These are phyloP conservation scores for Ensete ventricosum DNA, from an alignment of 176 grass and related monocot genomes.

Conservation along the genomic window DNA sequence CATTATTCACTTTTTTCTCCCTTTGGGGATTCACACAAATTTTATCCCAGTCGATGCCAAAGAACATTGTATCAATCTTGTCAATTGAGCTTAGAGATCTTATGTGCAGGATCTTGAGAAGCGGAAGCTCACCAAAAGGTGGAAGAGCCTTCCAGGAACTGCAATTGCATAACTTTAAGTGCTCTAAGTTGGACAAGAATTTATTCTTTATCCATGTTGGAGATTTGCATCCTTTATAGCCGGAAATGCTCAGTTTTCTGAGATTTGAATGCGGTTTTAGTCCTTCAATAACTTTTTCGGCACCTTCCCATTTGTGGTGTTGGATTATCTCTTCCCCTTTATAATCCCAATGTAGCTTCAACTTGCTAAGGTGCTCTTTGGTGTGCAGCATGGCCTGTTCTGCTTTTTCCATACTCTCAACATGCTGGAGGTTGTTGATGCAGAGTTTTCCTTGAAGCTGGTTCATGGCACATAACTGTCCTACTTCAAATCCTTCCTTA, in stretches of 20 bases:
- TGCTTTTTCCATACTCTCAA: conserved; percentile 24
- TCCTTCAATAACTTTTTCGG: conserved; percentile 22
- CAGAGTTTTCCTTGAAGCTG: conserved; percentile 32
- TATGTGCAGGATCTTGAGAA: conserved; percentile 17
- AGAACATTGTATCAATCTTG: no score
- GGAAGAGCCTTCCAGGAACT: conserved; percentile 38
- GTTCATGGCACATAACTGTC: conserved; percentile 28
- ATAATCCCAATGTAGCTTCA: conserved; percentile 18
- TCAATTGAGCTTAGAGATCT: no score
- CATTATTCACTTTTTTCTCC: no score
- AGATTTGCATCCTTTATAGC: conserved; percentile 30
- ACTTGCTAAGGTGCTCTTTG: conserved; percentile 16
- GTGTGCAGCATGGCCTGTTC: conserved; percentile 25
- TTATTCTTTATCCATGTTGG: conserved; percentile 16
- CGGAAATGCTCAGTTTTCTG: conserved; percentile 28
- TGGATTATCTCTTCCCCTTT: conserved; percentile 8
- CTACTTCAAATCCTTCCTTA: conserved; percentile 18
- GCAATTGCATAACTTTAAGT: conserved; percentile 28
- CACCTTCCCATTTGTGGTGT: background rate
- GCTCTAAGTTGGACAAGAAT: conserved; percentile 33
- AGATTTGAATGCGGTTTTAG: conserved; percentile 28
- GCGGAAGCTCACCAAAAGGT: conserved; percentile 37
- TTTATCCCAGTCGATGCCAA: no score
- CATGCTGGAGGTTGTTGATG: conserved; percentile 33
- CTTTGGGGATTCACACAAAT: no score